Conservation (phyloP, 257 asterid species). For the Henckelia pumila region DNA sequence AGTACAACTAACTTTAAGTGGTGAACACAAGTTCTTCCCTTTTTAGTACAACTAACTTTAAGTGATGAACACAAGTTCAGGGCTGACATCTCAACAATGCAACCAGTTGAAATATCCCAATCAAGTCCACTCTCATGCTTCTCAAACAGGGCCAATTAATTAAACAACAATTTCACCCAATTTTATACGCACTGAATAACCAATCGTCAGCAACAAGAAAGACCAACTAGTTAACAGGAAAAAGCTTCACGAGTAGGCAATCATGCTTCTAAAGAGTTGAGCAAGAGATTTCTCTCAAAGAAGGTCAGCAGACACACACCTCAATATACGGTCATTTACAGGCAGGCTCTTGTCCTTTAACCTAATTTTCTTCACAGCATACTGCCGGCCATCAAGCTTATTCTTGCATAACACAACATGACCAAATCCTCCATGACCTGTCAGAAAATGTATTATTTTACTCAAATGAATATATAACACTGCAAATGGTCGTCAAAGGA, state of each 20-base stretch:
- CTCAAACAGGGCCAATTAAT: too few relatives aligned
- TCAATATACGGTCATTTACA: conserved; percentile 81
- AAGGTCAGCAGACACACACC: conserved; percentile 49
- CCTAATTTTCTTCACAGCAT: conserved; percentile 92
- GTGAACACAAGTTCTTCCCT: too few relatives aligned
- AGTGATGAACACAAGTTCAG: too few relatives aligned
- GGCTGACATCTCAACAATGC: too few relatives aligned
- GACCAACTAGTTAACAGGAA: conserved; percentile 3
- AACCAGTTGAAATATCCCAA: too few relatives aligned
- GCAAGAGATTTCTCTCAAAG: neutral
- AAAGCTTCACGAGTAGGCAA: conserved; percentile 17
- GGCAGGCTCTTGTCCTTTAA: conserved; percentile 84
- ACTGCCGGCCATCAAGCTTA: conserved; percentile 95
- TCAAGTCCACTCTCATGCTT: too few relatives aligned
- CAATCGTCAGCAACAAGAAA: conserved; percentile 10
- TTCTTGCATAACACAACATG: conserved; percentile 94
- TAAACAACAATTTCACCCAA: too few relatives aligned
- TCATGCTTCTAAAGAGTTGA: neutral
- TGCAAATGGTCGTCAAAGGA: conserved; percentile 16
- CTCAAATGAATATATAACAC: conserved; percentile 9
- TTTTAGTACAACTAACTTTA: too few relatives aligned
- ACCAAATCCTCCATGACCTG: conserved; percentile 99
- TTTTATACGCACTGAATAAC: neutral
- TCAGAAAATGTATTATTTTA: conserved; percentile 22
- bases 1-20: too few relatives aligned